Evolutionary conservation across 2,329 filamentous ascomycete species (phyloP), one percentile per base, ranked within the genome.

Genomic region (Dactylellina haptotyla): DNA sequence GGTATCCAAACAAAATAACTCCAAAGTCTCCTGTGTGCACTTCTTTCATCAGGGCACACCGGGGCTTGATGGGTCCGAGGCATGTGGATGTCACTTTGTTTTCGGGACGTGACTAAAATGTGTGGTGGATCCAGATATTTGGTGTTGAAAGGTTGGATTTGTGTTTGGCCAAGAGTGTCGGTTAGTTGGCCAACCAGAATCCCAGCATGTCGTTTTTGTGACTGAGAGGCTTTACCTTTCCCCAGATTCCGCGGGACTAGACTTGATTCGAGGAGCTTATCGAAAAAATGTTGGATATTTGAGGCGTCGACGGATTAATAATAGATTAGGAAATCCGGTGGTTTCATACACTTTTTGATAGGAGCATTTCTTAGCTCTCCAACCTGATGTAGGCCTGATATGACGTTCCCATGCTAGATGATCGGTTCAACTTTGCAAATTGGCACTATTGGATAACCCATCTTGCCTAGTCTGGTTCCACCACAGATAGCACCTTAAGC

Each of bases 131-230:
- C 58, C 30, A 41, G 16, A 59, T 37, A 39, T 69, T 56, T 69
- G 64, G 64, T 69, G 64, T 69, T 69, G 64, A 56, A 69, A 45
- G 39, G 54, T 69, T 61, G 64, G 48, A 69, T 69, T 54, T 34
- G 54, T 69, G 59, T 48, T n/a, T 37, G 41, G 64, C 64, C 64
- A 69, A 69, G 64, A 50, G 8, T 10, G 37, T 69, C 64, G 64
- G 64, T 69, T 69, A 69, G 64, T 39, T 56, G 39, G 34, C 64
- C 64, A 69, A 69, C 64, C 64, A 69, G n/a, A 23, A 56, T 61
- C 37, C 64, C 46, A 18, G 56, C 37, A 51, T 54, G 28, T 53
- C n/a, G 8, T 64, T 54, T 32, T 18, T 10, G n/a, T 23, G 30
- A 14, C 16, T n/a, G 18, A 48, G 46, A n/a, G n/a, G n/a, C n/a